These are phyloP conservation scores for Zychaea mexicana DNA, from an alignment of 371 early-diverging fungal species.

Conservation along the genomic window DNA sequence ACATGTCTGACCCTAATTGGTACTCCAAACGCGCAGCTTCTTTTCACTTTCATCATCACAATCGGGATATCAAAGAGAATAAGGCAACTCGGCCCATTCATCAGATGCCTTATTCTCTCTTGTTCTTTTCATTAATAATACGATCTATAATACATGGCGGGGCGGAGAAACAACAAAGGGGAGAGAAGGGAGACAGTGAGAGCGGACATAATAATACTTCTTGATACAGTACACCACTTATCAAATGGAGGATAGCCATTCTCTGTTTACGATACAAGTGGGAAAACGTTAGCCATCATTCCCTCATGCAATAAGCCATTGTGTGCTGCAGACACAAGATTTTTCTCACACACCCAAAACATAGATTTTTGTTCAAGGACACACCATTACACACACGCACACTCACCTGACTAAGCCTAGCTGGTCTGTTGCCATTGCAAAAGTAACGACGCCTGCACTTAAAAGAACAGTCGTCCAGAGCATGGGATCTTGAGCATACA, in stretches of 20 bases:
- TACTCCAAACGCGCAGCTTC: neutral
- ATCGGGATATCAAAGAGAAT: neutral
- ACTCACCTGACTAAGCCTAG: neutral
- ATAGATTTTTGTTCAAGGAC: neutral
- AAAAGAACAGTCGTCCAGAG: conserved; percentile 4
- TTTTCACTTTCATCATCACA: no score
- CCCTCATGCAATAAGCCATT: neutral
- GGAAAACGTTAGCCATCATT: neutral
- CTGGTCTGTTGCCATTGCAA: conserved; percentile 5
- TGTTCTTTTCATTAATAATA: no score
- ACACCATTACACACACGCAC: neutral
- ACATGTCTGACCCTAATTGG: neutral
- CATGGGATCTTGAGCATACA: neutral
- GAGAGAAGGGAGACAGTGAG: neutral
- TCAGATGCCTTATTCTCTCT: no score
- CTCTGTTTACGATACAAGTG: neutral
- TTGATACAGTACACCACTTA: neutral
- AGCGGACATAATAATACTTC: neutral
- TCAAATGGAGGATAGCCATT: conserved; percentile 2
- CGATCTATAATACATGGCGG: no score
- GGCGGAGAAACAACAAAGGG: neutral
- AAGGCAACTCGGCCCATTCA: no score
- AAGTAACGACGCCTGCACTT: conserved; percentile 4
- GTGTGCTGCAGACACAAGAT: neutral
- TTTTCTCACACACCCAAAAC: neutral